Percentiles rank a stretch among this genome's conserved stretches.
These are phyloP conservation scores for Ottelia alismoides DNA, from an alignment of 106 monocot species.

Conservation along the genomic window DNA sequence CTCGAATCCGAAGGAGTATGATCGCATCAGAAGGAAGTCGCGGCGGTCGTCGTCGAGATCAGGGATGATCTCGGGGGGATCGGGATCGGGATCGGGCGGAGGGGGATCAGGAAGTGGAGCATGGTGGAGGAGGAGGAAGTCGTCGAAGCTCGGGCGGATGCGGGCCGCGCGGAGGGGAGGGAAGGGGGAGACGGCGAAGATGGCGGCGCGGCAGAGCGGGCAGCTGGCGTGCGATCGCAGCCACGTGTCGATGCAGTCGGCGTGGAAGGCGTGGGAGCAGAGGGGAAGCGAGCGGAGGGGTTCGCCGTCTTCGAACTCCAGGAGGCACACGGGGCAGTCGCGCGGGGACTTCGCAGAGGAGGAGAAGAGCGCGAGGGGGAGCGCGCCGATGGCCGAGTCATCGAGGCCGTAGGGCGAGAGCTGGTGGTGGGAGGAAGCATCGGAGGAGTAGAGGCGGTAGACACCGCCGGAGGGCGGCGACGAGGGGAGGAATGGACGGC, in stretches of 20 bases:
- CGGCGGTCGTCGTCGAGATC: too few species aligned
- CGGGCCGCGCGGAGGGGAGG: slow-evolving; percentile 41
- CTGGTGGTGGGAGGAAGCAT: slow-evolving; percentile 20
- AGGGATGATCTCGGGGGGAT: too few species aligned
- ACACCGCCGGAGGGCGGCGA: slow-evolving; percentile 1
- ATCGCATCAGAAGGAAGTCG: slow-evolving; percentile 52
- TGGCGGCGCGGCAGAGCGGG: slow-evolving; percentile 72
- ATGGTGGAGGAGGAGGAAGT: too few species aligned
- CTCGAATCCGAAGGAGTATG: slow-evolving; percentile 88
- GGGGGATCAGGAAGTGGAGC: too few species aligned
- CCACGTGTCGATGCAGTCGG: slow-evolving; percentile 86
- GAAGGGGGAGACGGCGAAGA: slow-evolving; percentile 35
- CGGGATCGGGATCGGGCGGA: too few species aligned
- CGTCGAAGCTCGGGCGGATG: too few species aligned
- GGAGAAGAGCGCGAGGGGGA: slow-evolving; percentile 43
- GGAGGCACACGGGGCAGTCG: too few species aligned
- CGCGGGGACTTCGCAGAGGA: too few species aligned
- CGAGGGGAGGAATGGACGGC: slow-evolving; percentile 15
- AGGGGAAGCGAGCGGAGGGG: slow-evolving; percentile 52
- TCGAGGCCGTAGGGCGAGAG: too few species aligned
- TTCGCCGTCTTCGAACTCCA: too few species aligned
- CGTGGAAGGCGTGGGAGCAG: slow-evolving; percentile 77
- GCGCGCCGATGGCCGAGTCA: too few species aligned
- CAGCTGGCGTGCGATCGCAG: slow-evolving; percentile 76
- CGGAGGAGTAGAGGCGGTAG: slow-evolving; percentile 12